Conservation (phyloP, 306 rosid species). For the Vigna angularis region DNA sequence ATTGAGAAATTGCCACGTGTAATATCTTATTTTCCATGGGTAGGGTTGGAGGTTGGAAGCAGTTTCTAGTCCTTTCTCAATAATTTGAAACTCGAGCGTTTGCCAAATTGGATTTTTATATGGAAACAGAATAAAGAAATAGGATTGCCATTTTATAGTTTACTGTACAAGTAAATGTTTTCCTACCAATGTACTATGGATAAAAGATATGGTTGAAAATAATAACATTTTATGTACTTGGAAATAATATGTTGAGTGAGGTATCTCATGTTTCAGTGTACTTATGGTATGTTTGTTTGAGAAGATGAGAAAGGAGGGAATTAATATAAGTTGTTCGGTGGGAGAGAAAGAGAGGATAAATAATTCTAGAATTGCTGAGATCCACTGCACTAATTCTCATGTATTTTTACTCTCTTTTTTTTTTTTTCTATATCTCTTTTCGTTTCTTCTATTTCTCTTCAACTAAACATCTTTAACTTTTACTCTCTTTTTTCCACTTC, state of each 20-base stretch:
- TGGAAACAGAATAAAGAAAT: background rate
- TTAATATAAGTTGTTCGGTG: too few species aligned
- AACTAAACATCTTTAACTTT: too few species aligned
- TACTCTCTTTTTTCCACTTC: too few species aligned
- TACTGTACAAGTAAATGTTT: conserved; percentile 4
- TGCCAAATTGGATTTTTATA: background rate
- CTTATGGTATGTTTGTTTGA: too few species aligned
- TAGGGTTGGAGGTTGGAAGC: background rate
- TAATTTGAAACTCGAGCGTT: background rate
- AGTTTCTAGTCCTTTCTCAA: conserved; percentile 18
- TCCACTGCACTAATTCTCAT: too few species aligned
- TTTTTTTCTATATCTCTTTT: too few species aligned
- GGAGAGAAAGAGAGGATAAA: too few species aligned
- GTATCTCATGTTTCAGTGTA: background rate
- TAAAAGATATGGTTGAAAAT: background rate
- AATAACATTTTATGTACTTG: background rate
- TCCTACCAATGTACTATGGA: conserved; percentile 16
- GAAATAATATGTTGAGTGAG: background rate
- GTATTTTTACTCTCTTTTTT: background rate
- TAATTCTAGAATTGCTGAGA: too few species aligned
- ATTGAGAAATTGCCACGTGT: conserved; percentile 4
- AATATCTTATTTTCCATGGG: conserved; percentile 14
- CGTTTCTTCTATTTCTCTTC: too few species aligned
- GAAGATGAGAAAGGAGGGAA: too few species aligned
- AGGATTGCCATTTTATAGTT: conserved; percentile 4